phyloP scores from a whole-genome alignment of 73 alveolate species.

The Uronychia setigera region DNA sequence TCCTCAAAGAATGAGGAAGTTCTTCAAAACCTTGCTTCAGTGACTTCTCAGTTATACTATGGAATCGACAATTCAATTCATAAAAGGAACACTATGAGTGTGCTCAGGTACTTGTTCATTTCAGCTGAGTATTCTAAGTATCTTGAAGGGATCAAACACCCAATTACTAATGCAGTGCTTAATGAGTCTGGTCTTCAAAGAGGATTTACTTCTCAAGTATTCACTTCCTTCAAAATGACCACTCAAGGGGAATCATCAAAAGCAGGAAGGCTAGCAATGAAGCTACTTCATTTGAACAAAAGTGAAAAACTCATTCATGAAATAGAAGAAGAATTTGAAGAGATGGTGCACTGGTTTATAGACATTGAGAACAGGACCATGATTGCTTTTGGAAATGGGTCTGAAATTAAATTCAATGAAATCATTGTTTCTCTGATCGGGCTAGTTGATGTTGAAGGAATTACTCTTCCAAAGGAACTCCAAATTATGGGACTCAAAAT shows the following conservation, averaged over 20 bases:
- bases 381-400: slow-evolving; percentile 8
- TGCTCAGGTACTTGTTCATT: slow-evolving; percentile 10
- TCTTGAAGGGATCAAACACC: slow-evolving; percentile 49
- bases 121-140: slow-evolving; percentile 22
- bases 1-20: slow-evolving; percentile 18
- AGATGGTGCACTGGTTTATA: slow-evolving; percentile 52
- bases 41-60: slow-evolving; percentile 24
- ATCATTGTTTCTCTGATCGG: not conserved
- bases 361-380: slow-evolving; percentile 29
- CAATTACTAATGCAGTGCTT: slow-evolving; percentile 1
- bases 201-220: not conserved
- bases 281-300: not conserved
- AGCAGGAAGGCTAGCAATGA: slow-evolving; percentile 11
- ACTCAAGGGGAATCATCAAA: slow-evolving; percentile 5
- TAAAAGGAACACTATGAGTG: slow-evolving; percentile 10
- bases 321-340: slow-evolving; percentile 55
- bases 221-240: not conserved
- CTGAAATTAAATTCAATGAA: not conserved
- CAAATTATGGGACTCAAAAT: slow-evolving; percentile 55
- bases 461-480: slow-evolving; percentile 18
- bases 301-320: slow-evolving; percentile 3
- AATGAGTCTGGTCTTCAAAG: not conserved
- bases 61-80: not conserved
- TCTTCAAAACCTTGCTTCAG: slow-evolving; percentile 18
- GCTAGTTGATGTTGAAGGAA: slow-evolving; percentile 8